Evolutionary conservation across 768 basidiomycete genomes (phyloP).

Genomic region (Pholiota molesta): DNA sequence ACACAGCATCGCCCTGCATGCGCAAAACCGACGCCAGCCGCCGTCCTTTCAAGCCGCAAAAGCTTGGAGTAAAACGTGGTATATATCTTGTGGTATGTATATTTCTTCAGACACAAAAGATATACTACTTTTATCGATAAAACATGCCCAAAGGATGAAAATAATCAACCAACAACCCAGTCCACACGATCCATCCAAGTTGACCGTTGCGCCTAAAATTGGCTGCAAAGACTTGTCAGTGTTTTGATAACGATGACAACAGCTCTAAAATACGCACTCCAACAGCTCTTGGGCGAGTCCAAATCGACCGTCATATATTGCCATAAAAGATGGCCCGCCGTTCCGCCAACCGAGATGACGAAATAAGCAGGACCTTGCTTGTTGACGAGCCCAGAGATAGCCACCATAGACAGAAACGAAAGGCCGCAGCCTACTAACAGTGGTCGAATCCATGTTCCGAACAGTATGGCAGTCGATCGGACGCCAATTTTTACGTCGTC

Average conservation of each 20-base stretch:
- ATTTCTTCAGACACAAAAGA: not conserved
- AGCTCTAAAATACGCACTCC: slow-evolving; percentile 34
- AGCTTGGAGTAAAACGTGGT: too few relatives aligned
- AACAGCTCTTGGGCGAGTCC: slow-evolving; percentile 48
- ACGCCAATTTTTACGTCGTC: slow-evolving; percentile 77
- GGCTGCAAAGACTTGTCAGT: slow-evolving; percentile 25
- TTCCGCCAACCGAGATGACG: slow-evolving; percentile 48
- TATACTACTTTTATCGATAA: not conserved
- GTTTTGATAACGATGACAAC: not conserved
- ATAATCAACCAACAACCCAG: slow-evolving; percentile 44
- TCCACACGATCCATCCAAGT: slow-evolving; percentile 50
- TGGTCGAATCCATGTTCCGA: slow-evolving; percentile 59
- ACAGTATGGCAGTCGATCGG: slow-evolving; percentile 74
- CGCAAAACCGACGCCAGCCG: too few relatives aligned
- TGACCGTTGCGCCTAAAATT: slow-evolving; percentile 50
- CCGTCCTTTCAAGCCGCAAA: too few relatives aligned
- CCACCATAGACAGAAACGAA: slow-evolving; percentile 53
- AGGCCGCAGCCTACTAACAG: slow-evolving; percentile 55
- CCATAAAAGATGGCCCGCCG: slow-evolving; percentile 46
- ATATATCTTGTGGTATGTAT: not conserved
- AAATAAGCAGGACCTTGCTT: slow-evolving; percentile 50
- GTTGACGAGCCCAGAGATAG: slow-evolving; percentile 55
- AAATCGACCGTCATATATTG: slow-evolving; percentile 48
- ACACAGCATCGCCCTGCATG: too few relatives aligned
- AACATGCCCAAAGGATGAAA: not conserved